Evolutionary conservation across 192 early-diverging fungal genomes (phyloP).

Genomic region (Coemansia sp.): DNA sequence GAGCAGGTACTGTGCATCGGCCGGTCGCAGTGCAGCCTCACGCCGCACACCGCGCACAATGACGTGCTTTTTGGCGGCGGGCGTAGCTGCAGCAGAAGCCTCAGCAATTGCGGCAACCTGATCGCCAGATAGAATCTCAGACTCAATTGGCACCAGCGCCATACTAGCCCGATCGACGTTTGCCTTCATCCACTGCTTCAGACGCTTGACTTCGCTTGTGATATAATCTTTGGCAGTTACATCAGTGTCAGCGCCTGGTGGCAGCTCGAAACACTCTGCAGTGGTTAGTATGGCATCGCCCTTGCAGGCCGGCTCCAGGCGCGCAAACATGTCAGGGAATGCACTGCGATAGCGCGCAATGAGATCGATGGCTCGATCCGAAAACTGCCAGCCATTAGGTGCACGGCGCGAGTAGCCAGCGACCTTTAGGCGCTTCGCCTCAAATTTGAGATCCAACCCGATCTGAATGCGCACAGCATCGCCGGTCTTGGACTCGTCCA

Average conservation of each 20-base stretch:
- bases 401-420: constrained; percentile 81
- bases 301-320: constrained; percentile 15
- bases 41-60: constrained; percentile 39
- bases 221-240: constrained; percentile 28
- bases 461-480: constrained; percentile 65
- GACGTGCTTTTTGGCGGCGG: constrained; percentile 15
- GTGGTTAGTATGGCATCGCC: constrained; percentile 14
- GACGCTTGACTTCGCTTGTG: constrained; percentile 33
- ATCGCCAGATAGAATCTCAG: constrained; percentile 29
- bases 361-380: constrained; percentile 70
- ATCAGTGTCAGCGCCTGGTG: constrained; percentile 1
- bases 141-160: constrained; percentile 32
- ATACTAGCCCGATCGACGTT: constrained; percentile 27
- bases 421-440: constrained; percentile 80
- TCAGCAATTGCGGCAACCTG: constrained; percentile 28
- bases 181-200: constrained; percentile 52
- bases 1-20: constrained; percentile 70
- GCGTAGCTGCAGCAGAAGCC: neutral
- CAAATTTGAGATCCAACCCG: constrained; percentile 91
- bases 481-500: constrained; percentile 56
- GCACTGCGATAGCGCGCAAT: constrained; percentile 65
- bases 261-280: constrained; percentile 32
- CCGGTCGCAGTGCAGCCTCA: constrained; percentile 71
- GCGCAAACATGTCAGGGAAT: constrained; percentile 62
- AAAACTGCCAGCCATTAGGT: constrained; percentile 82